Conservation (phyloP, 202 grass and related monocot species). For the Schoenoplectus triqueter region DNA sequence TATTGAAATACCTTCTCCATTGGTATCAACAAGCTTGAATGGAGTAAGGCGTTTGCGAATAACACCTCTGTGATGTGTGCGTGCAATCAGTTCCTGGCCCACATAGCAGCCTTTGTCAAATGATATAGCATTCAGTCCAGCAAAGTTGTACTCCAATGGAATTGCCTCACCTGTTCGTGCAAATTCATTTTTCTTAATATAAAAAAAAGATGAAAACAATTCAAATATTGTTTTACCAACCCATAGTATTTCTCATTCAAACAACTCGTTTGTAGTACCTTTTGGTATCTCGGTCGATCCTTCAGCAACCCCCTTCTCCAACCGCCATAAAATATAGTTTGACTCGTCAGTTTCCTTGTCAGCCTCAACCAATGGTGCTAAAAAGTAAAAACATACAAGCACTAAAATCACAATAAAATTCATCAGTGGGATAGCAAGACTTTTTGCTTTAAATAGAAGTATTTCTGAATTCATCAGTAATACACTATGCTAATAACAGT, state of each 20-base stretch:
- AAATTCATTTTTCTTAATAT: constrained; percentile 21
- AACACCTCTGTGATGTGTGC: constrained; percentile 80
- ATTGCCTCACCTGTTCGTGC: constrained; percentile 69
- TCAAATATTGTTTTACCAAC: not conserved
- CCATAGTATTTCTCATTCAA: not conserved
- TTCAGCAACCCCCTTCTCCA: constrained; percentile 78
- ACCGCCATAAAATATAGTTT: constrained; percentile 78
- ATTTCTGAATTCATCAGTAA: not conserved
- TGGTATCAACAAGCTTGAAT: constrained; percentile 56
- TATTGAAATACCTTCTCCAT: constrained; percentile 55
- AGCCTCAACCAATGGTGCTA: constrained; percentile 82
- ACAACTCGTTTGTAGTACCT: constrained; percentile 54
- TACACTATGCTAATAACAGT: not conserved
- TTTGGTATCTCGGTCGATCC: constrained; percentile 93
- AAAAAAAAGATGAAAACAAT: constrained; percentile 19
- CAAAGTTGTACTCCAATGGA: constrained; percentile 89
- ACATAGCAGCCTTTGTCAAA: constrained; percentile 96
- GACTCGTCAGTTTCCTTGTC: constrained; percentile 82
- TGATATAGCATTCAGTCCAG: constrained; percentile 79
- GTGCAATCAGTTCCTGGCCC: constrained; percentile 90
- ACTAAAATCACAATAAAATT: not conserved
- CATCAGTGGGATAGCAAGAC: not conserved
- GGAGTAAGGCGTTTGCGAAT: constrained; percentile 83
- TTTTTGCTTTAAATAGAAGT: not conserved
- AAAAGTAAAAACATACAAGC: constrained; percentile 35